Base-by-base conservation (phyloP, 176 grass and related monocot species). In the Cenchrus fungigraminus region DNA sequence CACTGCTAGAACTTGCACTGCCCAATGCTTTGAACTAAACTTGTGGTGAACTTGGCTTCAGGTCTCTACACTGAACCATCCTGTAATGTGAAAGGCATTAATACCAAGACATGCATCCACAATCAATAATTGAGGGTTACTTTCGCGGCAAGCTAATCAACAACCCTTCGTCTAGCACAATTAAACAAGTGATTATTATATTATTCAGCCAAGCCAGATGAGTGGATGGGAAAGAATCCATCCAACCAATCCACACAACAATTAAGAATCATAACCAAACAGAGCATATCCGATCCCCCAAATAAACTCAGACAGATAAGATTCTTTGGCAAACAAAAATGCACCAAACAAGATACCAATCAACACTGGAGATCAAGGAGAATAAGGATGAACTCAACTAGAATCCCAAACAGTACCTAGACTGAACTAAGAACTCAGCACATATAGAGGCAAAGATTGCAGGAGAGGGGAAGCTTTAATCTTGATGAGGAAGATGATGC, bases 11-110 rank as follows among this genome's bases (percentile, higher is more conserved):
- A 73, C 74, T 83, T 88, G 86, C 55, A 78, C 32, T 78, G 80
- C 45, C 14, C 50, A 78, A 65, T 65, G 86, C 57, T 78, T 88
- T 45, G n/a, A 62, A 46, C 73, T 71, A 62, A 79, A 83, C 13
- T 79, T 73, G 75, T 65, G 58, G 49, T 50, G 81, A 56, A 65
- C 58, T 51, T 50, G 28, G 25, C 22, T 66, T 14, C 8, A 87
- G 40, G 34, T 70, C 61, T 87, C 77, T 60, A 82, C 50, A 77
- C 53, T 77, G 45, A 14, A 88, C 73, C 44, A 77, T 83, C 60
- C 86, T 88, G 86, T 54, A 88, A 29, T 68, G 43, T 71, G 75
- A 73, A 73, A 79, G 22, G 87, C 57, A 79, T 88, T 78, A 79
- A 74, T 50, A 84, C 58, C 17, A 78, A 13, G 74, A 79, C 67